Percentiles rank a stretch among this genome's conserved stretches.
Evolutionary conservation across 148 eudicot genomes (phyloP).

Genomic region (Gaultheria prostrata): DNA sequence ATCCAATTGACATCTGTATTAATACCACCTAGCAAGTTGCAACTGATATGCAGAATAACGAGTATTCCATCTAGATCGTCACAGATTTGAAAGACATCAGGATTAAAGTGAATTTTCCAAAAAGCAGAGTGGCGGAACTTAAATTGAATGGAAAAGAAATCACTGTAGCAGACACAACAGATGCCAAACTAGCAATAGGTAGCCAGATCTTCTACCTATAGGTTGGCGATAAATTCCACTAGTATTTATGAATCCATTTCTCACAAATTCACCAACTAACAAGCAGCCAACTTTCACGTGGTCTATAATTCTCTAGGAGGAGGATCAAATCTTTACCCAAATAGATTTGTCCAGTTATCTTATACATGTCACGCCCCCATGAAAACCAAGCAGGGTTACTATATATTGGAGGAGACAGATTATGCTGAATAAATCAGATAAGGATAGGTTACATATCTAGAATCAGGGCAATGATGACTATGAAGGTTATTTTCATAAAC

Average conservation of each 20-base stretch:
- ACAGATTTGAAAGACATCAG: neutral
- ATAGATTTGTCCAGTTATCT: neutral
- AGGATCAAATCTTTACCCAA: neutral
- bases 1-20: neutral
- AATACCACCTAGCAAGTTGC: neutral
- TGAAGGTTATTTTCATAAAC: conserved; percentile 3
- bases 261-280: neutral
- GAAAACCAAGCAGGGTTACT: neutral
- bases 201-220: neutral
- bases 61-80: neutral
- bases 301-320: neutral
- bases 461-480: neutral
- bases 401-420: neutral
- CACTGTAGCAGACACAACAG: neutral
- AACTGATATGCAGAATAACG: neutral
- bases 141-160: neutral
- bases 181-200: neutral
- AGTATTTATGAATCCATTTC: neutral
- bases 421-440: neutral
- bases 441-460: neutral
- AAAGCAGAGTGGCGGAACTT: neutral
- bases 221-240: neutral
- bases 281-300: neutral
- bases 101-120: neutral
- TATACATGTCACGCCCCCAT: too few species aligned